These are phyloP conservation scores for Bremia lactucae DNA, from an alignment of 352 stramenopile genomes.

Conservation along the genomic window DNA sequence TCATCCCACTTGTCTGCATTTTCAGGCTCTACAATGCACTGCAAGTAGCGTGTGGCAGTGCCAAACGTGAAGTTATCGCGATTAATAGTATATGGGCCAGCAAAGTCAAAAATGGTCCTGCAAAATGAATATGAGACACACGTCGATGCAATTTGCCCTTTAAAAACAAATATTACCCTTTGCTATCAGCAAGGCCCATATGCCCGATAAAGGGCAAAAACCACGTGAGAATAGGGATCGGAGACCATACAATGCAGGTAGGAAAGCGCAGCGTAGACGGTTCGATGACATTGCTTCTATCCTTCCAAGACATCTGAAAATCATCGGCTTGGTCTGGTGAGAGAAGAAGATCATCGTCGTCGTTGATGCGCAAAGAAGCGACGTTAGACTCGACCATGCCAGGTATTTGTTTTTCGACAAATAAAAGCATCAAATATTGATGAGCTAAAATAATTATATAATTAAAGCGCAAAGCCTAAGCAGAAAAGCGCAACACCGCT, in stretches of 20 bases:
- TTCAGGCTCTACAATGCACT: conserved; percentile 39
- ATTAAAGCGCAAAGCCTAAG: too few species aligned
- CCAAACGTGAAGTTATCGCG: conserved; percentile 85
- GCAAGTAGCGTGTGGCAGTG: conserved; percentile 81
- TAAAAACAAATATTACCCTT: conserved; percentile 27
- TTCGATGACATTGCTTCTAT: conserved; percentile 15
- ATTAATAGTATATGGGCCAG: conserved; percentile 89
- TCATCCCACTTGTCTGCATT: conserved; percentile 83
- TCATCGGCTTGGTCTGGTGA: conserved; percentile 1
- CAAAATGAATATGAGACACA: neutral
- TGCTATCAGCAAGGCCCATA: conserved; percentile 87
- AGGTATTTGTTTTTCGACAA: too few species aligned
- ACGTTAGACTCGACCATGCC: neutral
- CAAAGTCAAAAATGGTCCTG: conserved; percentile 94
- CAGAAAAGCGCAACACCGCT: too few species aligned
- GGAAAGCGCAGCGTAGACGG: conserved; percentile 53
- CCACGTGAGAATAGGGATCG: conserved; percentile 86
- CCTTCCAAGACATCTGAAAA: conserved; percentile 1
- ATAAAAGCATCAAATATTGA: too few species aligned
- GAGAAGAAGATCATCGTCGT: conserved; percentile 13
- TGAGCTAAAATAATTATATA: too few species aligned
- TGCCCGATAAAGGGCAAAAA: conserved; percentile 95
- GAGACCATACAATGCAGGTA: conserved; percentile 90
- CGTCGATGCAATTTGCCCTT: neutral
- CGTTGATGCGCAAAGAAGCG: neutral